Evolutionary conservation across 805 yeast species (phyloP).

Genomic region (Debaryomyces maramus): DNA sequence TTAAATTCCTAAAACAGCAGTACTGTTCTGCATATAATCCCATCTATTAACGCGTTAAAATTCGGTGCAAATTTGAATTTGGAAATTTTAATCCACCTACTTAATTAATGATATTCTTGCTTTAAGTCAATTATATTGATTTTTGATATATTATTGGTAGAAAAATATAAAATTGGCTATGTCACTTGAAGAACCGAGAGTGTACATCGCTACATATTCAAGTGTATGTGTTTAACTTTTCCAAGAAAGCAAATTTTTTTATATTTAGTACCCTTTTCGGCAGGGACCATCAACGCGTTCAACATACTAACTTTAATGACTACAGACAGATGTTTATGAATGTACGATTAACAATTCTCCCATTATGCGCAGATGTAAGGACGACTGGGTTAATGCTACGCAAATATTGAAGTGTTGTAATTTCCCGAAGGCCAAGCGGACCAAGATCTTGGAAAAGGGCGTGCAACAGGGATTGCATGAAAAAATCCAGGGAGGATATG

Average conservation of each 20-base stretch:
- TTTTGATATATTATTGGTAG: neutral
- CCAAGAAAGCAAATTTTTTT: neutral
- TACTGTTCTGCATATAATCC: neutral
- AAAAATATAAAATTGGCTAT: slow-evolving; percentile 11
- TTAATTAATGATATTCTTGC: neutral
- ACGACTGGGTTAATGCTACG: slow-evolving; percentile 97
- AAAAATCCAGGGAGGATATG: slow-evolving; percentile 96
- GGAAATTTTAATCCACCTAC: neutral
- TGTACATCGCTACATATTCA: slow-evolving; percentile 47
- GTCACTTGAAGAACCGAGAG: slow-evolving; percentile 36
- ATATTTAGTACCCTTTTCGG: neutral
- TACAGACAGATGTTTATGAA: slow-evolving; percentile 67
- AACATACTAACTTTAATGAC: slow-evolving; percentile 9
- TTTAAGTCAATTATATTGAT: neutral
- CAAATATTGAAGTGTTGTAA: slow-evolving; percentile 91
- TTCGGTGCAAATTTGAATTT: neutral
- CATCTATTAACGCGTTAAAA: neutral
- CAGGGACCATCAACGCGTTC: slow-evolving; percentile 3
- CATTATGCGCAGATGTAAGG: slow-evolving; percentile 85
- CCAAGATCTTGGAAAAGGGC: slow-evolving; percentile 87
- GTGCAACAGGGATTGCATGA: slow-evolving; percentile 90
- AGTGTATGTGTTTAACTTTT: slow-evolving; percentile 32
- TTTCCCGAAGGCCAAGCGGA: slow-evolving; percentile 91
- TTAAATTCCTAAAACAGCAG: neutral
- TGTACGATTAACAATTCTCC: slow-evolving; percentile 65